phyloP scores from a whole-genome alignment of 441 rosid genomes.

The Theobroma grandiflorum region DNA sequence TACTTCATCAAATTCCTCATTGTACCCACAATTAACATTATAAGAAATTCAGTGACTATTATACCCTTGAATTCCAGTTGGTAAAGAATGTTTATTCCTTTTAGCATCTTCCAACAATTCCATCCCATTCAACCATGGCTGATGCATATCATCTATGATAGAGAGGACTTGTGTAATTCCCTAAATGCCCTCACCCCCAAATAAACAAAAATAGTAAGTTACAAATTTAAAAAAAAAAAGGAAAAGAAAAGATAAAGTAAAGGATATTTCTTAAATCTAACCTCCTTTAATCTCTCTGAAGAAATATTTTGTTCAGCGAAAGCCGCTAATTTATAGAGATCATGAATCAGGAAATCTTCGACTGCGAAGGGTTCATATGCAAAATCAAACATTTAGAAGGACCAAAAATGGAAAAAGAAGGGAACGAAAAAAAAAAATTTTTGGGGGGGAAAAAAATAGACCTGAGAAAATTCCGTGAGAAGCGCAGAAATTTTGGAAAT shows the following conservation, averaged over 20 bases:
- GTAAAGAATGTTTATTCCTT: slow-evolving; percentile 48
- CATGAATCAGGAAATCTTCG: slow-evolving; percentile 63
- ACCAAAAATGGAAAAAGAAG: not conserved
- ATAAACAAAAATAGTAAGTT: not conserved
- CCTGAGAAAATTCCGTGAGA: slow-evolving; percentile 55
- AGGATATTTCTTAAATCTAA: slow-evolving; percentile 1
- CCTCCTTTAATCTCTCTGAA: slow-evolving; percentile 51
- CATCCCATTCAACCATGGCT: slow-evolving; percentile 65
- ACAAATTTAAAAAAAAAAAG: not conserved
- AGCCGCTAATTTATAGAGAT: slow-evolving; percentile 46
- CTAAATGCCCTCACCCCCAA: slow-evolving; percentile 30
- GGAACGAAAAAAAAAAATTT: not conserved
- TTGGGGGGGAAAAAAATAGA: slow-evolving; percentile 4
- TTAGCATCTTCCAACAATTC: slow-evolving; percentile 58
- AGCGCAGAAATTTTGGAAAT: slow-evolving; percentile 57
- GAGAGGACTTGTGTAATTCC: slow-evolving; percentile 56
- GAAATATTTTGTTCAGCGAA: slow-evolving; percentile 43
- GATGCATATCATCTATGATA: slow-evolving; percentile 53
- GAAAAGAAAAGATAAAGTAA: not conserved
- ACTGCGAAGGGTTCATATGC: slow-evolving; percentile 33
- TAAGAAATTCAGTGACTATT: not conserved
- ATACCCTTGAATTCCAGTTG: slow-evolving; percentile 74
- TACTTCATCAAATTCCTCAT: slow-evolving; percentile 19
- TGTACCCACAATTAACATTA: not conserved
- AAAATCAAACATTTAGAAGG: not conserved